Evolutionary conservation across 805 yeast genomes (phyloP), one percentile per base, ranked within the genome.

Genomic region (Nakazawaea molendinolei): DNA sequence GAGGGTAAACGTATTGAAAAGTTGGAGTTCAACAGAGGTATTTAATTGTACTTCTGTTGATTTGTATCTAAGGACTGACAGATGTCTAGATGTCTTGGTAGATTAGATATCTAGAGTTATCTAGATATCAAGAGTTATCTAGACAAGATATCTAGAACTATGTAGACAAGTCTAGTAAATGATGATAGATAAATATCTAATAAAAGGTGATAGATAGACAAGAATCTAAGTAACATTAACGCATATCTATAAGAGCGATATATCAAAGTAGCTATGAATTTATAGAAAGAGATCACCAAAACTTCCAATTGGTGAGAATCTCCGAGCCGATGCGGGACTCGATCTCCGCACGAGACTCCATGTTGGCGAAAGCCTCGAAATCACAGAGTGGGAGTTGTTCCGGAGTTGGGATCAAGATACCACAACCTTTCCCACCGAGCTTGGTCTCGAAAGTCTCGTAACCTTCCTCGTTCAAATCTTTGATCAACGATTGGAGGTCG

Each of bases 21-120:
- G 8, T 87, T 90, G 16, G 80, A 81, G 64, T 92, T 92, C 62
- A 92, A 92, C 61, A 77, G 98, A 60, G 98, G 98, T 46, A 86
- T 92, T 50, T 90, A 71, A 59, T 29, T n/a, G n/a, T n/a, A n/a
- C n/a, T n/a, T n/a, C n/a, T n/a, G n/a, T n/a, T n/a, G n/a, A n/a
- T n/a, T n/a, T n/a, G 18, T 29, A 31, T 17, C 8, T 26, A 17
- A 30, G 17, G 12, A n/a, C n/a, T n/a, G n/a, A n/a, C n/a, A n/a
- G n/a, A n/a, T n/a, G n/a, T n/a, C n/a, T n/a, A n/a, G n/a, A n/a
- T n/a, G n/a, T n/a, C n/a, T n/a, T n/a, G n/a, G n/a, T n/a, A n/a
- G n/a, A n/a, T n/a, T n/a, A n/a, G n/a, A n/a, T n/a, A n/a, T n/a
- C 16, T 4, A 9, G 19, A 19, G 19, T 10, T 20, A 15, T n/a